phyloP scores from a whole-genome alignment of 208 protist genomes.

The Entamoeba moshkovskii region DNA sequence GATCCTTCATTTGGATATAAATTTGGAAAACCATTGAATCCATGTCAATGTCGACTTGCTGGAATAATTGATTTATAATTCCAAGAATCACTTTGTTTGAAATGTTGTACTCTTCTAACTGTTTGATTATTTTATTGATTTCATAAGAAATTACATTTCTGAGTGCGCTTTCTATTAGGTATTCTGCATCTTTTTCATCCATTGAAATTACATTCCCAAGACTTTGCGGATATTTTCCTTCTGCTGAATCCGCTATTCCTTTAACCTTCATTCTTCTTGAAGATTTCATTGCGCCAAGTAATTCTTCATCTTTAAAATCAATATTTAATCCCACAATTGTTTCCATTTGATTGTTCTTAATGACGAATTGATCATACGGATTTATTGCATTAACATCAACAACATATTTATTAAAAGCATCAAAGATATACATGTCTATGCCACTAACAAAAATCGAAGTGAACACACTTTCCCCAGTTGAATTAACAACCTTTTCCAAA shows the following conservation, averaged over 20 bases:
- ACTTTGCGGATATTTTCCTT: conserved; percentile 65
- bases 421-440: neutral
- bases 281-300: neutral
- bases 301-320: neutral
- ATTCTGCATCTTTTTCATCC: conserved; percentile 38
- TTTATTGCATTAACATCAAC: neutral
- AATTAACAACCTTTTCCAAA: neutral
- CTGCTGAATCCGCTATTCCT: conserved; percentile 47
- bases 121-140: neutral
- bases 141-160: neutral
- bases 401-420: neutral
- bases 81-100: neutral
- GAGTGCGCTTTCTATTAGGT: neutral
- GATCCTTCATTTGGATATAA: conserved; percentile 48
- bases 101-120: neutral
- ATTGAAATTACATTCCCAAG: conserved; percentile 69
- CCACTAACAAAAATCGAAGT: neutral
- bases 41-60: conserved; percentile 43
- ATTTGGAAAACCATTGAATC: conserved; percentile 43
- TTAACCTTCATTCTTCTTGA: conserved; percentile 36
- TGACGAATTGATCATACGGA: neutral
- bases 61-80: neutral
- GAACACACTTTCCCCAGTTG: neutral
- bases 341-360: neutral
- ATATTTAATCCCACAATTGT: neutral